Evolutionary conservation across 495 filamentous ascomycete species (phyloP).

Genomic region (Bacidia gigantensis): DNA sequence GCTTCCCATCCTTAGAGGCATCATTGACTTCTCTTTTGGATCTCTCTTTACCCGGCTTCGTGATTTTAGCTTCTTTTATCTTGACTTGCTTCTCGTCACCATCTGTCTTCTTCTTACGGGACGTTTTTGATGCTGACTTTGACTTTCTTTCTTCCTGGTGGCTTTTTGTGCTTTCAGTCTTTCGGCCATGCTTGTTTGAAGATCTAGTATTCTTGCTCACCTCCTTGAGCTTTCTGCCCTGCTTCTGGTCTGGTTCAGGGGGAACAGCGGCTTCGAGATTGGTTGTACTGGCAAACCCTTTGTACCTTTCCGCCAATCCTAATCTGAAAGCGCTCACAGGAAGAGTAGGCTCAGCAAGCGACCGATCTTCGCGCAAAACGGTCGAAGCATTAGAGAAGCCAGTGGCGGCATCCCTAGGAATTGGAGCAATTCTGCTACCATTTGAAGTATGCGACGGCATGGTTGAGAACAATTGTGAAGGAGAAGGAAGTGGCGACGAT

Average conservation of each 20-base stretch:
- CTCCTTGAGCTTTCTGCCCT: not conserved
- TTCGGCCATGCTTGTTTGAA: not conserved
- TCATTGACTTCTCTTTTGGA: not conserved
- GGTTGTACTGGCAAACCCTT: not conserved
- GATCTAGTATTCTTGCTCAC: not conserved
- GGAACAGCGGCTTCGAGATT: not conserved
- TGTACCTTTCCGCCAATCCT: not conserved
- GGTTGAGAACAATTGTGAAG: constrained; percentile 27
- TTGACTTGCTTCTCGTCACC: constrained; percentile 9
- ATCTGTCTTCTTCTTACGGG: constrained; percentile 9
- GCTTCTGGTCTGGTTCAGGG: not conserved
- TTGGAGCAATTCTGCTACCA: constrained; percentile 23
- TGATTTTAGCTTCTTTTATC: constrained; percentile 15
- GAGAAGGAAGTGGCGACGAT: constrained; percentile 24
- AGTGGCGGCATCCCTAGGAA: constrained; percentile 21
- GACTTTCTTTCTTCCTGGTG: not conserved
- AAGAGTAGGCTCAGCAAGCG: not conserved
- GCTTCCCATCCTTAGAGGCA: not conserved
- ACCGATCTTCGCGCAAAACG: constrained; percentile 17
- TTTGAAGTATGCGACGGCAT: constrained; percentile 21
- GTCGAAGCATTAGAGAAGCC: constrained; percentile 31
- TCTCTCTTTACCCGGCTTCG: constrained; percentile 6
- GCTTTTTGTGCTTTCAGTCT: not conserved
- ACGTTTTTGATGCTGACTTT: constrained; percentile 6
- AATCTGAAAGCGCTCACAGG: not conserved